Evolutionary conservation across 345 rosid genomes (phyloP).

Genomic region (Eucalyptus erythrocorys): DNA sequence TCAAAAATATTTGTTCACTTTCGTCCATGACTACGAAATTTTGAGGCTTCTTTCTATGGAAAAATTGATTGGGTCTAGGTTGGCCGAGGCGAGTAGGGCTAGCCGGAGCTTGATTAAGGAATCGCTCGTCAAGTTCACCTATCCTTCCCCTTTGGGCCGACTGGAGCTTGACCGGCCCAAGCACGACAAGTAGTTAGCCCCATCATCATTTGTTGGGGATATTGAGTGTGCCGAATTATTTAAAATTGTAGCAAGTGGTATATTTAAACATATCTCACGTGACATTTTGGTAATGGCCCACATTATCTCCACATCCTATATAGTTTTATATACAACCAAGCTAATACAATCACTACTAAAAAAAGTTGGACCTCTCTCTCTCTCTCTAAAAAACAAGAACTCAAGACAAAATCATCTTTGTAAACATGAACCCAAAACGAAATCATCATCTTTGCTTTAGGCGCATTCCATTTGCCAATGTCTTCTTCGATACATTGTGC

Average conservation of each 20-base stretch:
- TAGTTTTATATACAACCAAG: neutral
- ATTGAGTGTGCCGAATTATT: neutral
- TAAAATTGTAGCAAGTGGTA: accelerated
- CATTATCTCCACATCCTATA: neutral
- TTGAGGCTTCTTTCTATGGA: neutral
- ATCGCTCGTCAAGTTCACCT: neutral
- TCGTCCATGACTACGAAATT: neutral
- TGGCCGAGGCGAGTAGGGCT: accelerated
- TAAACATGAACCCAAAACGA: neutral
- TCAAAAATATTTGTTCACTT: neutral
- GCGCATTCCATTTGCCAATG: neutral
- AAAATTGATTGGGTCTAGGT: neutral
- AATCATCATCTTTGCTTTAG: neutral
- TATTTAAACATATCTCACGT: neutral
- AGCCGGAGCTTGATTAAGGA: accelerated
- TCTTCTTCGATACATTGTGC: neutral
- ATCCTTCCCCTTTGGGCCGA: neutral
- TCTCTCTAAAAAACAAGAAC: neutral
- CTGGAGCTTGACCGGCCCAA: neutral
- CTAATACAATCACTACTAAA: neutral
- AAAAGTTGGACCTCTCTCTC: neutral
- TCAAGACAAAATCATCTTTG: neutral
- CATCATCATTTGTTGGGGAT: neutral
- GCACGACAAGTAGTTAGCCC: accelerated
- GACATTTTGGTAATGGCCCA: neutral